Base-by-base conservation (phyloP, 2,329 filamentous ascomycete species). In the Claviceps sp. region DNA sequence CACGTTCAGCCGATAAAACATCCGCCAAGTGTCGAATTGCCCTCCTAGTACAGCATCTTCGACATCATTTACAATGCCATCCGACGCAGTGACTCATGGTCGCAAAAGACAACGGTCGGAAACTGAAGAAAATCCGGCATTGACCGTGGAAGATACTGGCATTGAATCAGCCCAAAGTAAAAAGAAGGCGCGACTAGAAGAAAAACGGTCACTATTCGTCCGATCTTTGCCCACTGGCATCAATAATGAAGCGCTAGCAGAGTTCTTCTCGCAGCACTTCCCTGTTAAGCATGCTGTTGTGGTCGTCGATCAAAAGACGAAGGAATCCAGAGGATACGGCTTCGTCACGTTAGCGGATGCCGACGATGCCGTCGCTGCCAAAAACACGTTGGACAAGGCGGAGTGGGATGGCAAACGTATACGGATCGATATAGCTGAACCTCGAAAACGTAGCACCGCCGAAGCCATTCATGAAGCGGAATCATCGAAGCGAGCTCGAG, bases 311-410 rank as follows among this genome's bases (percentile, higher is more conserved):
- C 82, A 86, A 16, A 76, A 82, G 57, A 95, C 90, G 2, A 95
- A 95, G 63, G 74, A 83, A 59, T 96, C 88, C 14, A 85, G 88
- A 64, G 91, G 93, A 17, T 98, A 89, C 67, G 93, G 93, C 50
- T 98, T 98, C 68, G 91, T 98, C 52, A 97, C 93, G 2, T 93
- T 98, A 62, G 88, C 90, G 60, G 93, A 98, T 64, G 79, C 86
- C 34, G 90, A 96, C 58, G 93, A 98, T 72, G 90, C 91, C 13
- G 73, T 83, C 57, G 79, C 83, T 56, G 94, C 93, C 17, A 79
- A 86, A 63, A 79, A 84, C 52, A 85, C 94, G 65, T 79, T 96
- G 62, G 81, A 95, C 66, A 86, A 87, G 55, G 76, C 85, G 45
- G 71, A 80, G 26, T 79, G 95, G 59, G 80, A 89, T 48, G 91